Conservation (phyloP, 2,329 filamentous ascomycete genomes). For the Clarireedia paspali region DNA sequence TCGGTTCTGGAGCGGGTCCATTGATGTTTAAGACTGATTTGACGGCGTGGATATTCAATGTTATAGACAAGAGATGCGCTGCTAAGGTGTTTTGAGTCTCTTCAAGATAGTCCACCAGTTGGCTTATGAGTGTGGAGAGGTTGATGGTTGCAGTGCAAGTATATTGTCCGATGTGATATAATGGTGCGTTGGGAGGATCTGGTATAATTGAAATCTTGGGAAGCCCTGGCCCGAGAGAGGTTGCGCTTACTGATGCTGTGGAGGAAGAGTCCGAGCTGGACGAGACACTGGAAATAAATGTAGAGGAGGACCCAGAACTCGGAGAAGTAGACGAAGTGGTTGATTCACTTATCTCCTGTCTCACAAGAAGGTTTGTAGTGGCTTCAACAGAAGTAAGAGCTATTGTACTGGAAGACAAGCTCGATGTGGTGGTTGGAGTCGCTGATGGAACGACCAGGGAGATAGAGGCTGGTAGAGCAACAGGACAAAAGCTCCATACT, state of each 20-base stretch:
- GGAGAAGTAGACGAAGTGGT: too few species aligned
- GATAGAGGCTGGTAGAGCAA: slow-evolving; percentile 20
- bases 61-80: slow-evolving; percentile 44
- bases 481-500: slow-evolving; percentile 55
- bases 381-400: slow-evolving; percentile 1
- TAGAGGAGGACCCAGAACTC: neutral
- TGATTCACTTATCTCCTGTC: neutral
- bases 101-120: slow-evolving; percentile 46
- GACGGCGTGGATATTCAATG: slow-evolving; percentile 53
- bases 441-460: neutral
- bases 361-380: neutral
- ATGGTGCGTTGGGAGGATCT: slow-evolving; percentile 20
- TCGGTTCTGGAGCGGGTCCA: slow-evolving; percentile 33
- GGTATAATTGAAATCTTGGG: slow-evolving; percentile 14
- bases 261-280: neutral
- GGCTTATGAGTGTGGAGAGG: slow-evolving; percentile 39
- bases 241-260: neutral
- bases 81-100: slow-evolving; percentile 46
- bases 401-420: slow-evolving; percentile 18
- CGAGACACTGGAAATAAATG: neutral
- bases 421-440: slow-evolving; percentile 15
- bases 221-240: slow-evolving; percentile 17
- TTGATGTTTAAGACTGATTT: slow-evolving; percentile 35
- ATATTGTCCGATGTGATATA: slow-evolving; percentile 43
- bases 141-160: slow-evolving; percentile 47